Evolutionary conservation across 31 red algal species (phyloP), one percentile per base, ranked within the genome.

Genomic region (Asparagopsis taxiformis): DNA sequence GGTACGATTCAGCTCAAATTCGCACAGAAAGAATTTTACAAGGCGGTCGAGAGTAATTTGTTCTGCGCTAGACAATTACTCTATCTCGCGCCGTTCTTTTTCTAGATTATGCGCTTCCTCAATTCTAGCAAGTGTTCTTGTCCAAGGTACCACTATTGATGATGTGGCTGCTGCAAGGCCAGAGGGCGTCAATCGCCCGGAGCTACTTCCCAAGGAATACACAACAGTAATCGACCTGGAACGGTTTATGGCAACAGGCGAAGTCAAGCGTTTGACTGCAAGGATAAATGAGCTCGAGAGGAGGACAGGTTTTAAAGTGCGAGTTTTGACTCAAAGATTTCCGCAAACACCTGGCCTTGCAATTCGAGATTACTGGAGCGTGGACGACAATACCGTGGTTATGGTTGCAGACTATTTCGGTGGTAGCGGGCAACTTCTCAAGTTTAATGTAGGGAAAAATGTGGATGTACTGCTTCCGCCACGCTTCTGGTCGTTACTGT

Each of bases 331-430:
- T 2, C 96, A 99, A 43, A 57, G 91, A 20, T 99, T 89, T 64
- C 96, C 96, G 1, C 80, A 80, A 37, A 99, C 87, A 31, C 96
- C 96, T 7, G 96, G 96, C 0, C 58, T 87, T 8, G 96, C 96
- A 17, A 92, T 99, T 43, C 79, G 91, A 13, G 91, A 99, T 75
- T 99, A 93, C 73, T 99, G 96, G 96, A 48, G 51, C 21, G 88
- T 99, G 15, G 92, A 99, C 51, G 91, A 77, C 51, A 72, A 95
- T 56, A 93, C 91, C 0, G 86, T 99, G 10, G 91, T 99, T 26
- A 79, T 99, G 29, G 96, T 99, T 28, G 91, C 87, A 10, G 96
- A 99, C 44, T 99, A 81, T 64, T 99, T 99, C 75, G 91, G 91
- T 1, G 92, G 92, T 33, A 59, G 62, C 31, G 91, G 91, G 8